Percentiles rank a stretch among this genome's conserved stretches.
These are phyloP conservation scores for Backusella circina DNA, from an alignment of 192 early-diverging fungal species.

Conservation along the genomic window DNA sequence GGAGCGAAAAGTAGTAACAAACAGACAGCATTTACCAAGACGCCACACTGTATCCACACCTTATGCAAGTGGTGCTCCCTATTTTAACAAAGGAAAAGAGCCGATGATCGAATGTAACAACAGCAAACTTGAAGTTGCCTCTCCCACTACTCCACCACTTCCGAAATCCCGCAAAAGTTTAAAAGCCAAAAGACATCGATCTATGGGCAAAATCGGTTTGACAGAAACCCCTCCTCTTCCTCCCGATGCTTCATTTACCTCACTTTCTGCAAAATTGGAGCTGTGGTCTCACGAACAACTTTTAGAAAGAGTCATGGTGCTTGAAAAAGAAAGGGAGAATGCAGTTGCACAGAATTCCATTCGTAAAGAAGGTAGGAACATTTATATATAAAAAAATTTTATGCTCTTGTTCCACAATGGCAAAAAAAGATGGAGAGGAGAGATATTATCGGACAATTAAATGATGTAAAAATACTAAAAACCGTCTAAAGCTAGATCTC, in stretches of 20 bases:
- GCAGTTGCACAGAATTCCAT: not conserved
- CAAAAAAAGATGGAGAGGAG: not conserved
- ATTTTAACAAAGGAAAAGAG: slow-evolving; percentile 11
- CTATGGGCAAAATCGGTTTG: slow-evolving; percentile 12
- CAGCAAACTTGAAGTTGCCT: not conserved
- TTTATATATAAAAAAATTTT: not conserved
- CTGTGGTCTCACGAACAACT: slow-evolving; percentile 21
- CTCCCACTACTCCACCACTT: not conserved
- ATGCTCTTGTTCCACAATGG: not conserved
- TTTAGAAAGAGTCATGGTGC: slow-evolving; percentile 15
- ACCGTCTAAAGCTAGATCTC: not conserved
- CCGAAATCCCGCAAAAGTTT: not conserved
- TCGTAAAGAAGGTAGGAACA: not conserved
- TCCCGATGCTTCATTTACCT: not conserved
- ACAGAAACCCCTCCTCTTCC: not conserved
- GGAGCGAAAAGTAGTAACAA: not conserved
- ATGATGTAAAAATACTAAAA: not conserved
- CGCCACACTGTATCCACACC: slow-evolving; percentile 28
- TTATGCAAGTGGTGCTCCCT: slow-evolving; percentile 6
- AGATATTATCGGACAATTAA: not conserved
- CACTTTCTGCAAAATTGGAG: slow-evolving; percentile 15
- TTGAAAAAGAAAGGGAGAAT: slow-evolving; percentile 23
- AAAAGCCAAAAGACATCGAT: slow-evolving; percentile 15
- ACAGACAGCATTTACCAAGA: slow-evolving; percentile 11
- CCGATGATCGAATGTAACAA: slow-evolving; percentile 6